These are phyloP conservation scores for Sonneratia caseolaris DNA, from an alignment of 345 rosid species.

Conservation along the genomic window DNA sequence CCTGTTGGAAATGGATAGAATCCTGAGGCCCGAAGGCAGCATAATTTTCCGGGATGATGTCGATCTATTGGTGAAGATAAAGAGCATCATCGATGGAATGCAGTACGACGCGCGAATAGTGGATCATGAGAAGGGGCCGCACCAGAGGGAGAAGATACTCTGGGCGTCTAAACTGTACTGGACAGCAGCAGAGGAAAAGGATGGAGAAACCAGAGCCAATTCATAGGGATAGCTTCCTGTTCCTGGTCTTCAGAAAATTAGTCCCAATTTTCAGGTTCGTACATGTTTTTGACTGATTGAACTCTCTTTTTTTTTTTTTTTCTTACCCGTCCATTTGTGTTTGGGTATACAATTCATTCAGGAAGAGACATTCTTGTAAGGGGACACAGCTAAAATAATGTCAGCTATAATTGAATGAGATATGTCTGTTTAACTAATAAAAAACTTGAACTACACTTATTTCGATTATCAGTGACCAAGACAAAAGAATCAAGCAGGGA, in stretches of 20 bases:
- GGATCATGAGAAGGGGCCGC: constrained; percentile 78
- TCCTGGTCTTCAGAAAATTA: neutral
- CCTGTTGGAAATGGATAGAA: constrained; percentile 80
- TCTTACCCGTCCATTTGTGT: neutral
- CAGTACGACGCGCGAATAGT: constrained; percentile 72
- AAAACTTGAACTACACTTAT: neutral
- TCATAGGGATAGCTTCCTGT: neutral
- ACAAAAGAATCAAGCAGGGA: neutral
- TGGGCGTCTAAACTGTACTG: constrained; percentile 68
- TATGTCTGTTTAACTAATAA: neutral
- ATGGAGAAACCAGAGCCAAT: neutral
- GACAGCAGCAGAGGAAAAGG: constrained; percentile 30
- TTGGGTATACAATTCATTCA: neutral
- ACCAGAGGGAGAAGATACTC: constrained; percentile 61
- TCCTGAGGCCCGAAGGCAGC: constrained; percentile 78
- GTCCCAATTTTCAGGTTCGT: neutral
- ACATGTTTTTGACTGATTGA: neutral
- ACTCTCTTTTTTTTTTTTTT: neutral
- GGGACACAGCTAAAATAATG: neutral
- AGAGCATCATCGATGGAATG: constrained; percentile 49
- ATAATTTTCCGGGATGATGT: constrained; percentile 81
- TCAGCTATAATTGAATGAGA: neutral
- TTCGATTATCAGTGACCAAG: neutral
- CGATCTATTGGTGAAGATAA: constrained; percentile 50
- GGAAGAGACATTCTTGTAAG: neutral